Percentiles rank a stretch among this genome's conserved stretches.
Evolutionary conservation across 345 rosid species (phyloP).

Genomic region (Abelmoschus esculentus): DNA sequence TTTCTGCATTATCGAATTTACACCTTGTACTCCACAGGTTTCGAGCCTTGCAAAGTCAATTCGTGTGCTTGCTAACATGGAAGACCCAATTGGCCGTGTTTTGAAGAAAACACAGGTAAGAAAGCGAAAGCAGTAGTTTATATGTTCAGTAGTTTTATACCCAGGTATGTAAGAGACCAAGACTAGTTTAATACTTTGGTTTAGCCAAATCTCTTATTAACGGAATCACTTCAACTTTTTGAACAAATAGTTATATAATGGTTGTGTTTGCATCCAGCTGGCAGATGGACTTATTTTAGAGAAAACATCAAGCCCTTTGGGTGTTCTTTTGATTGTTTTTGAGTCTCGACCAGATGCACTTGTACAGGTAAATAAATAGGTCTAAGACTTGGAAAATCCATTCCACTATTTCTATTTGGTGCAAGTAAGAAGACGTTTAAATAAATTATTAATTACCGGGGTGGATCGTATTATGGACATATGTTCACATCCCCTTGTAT

Average conservation of each 20-base stretch:
- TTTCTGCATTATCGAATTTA: constrained; percentile 1
- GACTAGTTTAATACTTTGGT: not conserved
- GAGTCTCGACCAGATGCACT: constrained; percentile 97
- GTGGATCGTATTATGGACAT: not conserved
- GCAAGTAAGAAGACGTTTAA: constrained; percentile 4
- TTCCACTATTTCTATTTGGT: not conserved
- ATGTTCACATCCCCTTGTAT: not conserved
- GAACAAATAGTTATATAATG: not conserved
- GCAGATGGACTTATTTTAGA: constrained; percentile 92
- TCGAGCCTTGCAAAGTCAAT: constrained; percentile 65
- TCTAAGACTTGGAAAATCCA: not conserved
- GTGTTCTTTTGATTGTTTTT: constrained; percentile 90
- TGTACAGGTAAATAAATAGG: constrained; percentile 56
- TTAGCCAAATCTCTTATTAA: not conserved
- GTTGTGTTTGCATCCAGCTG: constrained; percentile 36
- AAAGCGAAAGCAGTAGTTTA: constrained; percentile 10
- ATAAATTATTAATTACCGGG: not conserved
- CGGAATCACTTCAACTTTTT: not conserved
- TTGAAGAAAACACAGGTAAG: constrained; percentile 85
- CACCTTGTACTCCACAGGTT: constrained; percentile 39
- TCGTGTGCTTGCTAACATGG: constrained; percentile 87
- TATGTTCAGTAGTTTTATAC: not conserved
- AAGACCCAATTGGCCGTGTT: constrained; percentile 81
- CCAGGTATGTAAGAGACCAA: not conserved
- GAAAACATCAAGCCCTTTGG: constrained; percentile 93